Percentiles rank a stretch among this genome's conserved stretches.
These are phyloP conservation scores for Hyphopichia buzzinii DNA, from an alignment of 1,139 yeast species.

Conservation along the genomic window DNA sequence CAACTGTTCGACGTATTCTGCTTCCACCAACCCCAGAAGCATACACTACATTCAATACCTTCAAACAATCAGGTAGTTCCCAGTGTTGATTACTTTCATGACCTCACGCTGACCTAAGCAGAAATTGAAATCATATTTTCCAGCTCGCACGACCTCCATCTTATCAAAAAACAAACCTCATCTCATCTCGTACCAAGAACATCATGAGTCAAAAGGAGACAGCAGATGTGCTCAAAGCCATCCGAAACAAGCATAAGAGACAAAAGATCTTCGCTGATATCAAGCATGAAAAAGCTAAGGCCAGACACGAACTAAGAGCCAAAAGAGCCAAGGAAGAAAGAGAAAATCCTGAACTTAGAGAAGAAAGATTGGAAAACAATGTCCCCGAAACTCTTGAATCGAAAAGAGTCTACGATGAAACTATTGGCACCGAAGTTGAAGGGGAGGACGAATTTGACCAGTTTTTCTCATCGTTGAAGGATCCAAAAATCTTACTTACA, in stretches of 20 bases:
- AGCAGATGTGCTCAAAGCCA: slow-evolving; percentile 40
- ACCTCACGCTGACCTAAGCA: too few species aligned
- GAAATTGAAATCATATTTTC: too few species aligned
- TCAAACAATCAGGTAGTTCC: too few species aligned
- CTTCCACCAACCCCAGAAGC: too few species aligned
- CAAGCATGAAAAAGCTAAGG: slow-evolving; percentile 72
- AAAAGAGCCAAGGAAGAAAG: slow-evolving; percentile 82
- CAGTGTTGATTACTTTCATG: too few species aligned
- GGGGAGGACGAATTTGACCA: slow-evolving; percentile 79
- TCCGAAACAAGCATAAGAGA: slow-evolving; percentile 75
- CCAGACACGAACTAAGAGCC: slow-evolving; percentile 71
- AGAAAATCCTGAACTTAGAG: slow-evolving; percentile 76
- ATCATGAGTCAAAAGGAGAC: slow-evolving; percentile 15
- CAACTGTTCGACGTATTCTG: too few species aligned
- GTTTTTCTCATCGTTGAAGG: slow-evolving; percentile 56
- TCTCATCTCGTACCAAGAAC: slow-evolving; percentile 1
- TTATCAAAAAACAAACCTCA: background rate
- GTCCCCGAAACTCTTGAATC: slow-evolving; percentile 87
- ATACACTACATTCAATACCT: too few species aligned
- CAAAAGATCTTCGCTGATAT: slow-evolving; percentile 75
- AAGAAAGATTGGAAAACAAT: slow-evolving; percentile 73
- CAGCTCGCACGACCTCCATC: background rate
- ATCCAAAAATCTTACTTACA: slow-evolving; percentile 84
- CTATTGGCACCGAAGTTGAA: slow-evolving; percentile 69
- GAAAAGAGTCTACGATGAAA: slow-evolving; percentile 88